These are phyloP conservation scores for Aspergillus hancockii DNA, from an alignment of 495 filamentous ascomycete genomes.

Conservation along the genomic window DNA sequence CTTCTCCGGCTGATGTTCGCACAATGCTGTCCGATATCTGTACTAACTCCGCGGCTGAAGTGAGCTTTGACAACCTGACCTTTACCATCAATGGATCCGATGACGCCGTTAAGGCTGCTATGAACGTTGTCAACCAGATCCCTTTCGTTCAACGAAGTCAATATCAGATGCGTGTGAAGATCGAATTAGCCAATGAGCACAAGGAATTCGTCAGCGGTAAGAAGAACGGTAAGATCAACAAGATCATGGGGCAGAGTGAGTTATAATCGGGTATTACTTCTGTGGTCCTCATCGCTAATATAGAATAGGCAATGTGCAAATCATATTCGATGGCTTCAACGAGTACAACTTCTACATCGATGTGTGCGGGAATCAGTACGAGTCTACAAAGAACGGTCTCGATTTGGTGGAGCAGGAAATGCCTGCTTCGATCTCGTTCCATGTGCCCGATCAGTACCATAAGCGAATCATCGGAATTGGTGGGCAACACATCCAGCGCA, in stretches of 20 bases:
- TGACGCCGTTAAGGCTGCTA: constrained; percentile 88
- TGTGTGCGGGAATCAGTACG: constrained; percentile 86
- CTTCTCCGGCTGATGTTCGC: constrained; percentile 73
- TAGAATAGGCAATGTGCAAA: constrained; percentile 82
- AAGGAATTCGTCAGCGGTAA: constrained; percentile 99
- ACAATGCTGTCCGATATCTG: constrained; percentile 94
- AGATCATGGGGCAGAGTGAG: constrained; percentile 97
- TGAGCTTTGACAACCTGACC: constrained; percentile 88
- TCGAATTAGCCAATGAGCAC: constrained; percentile 98
- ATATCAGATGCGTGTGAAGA: constrained; percentile 94
- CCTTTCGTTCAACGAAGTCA: constrained; percentile 83
- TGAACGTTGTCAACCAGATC: constrained; percentile 89
- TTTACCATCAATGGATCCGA: constrained; percentile 95
- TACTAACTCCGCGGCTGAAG: constrained; percentile 91
- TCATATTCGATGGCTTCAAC: constrained; percentile 97
- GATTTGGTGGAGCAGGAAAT: constrained; percentile 97
- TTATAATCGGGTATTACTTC: neutral
- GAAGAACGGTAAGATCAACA: constrained; percentile 99
- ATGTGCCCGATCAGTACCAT: constrained; percentile 99
- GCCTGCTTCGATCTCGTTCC: constrained; percentile 98
- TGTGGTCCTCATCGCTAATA: neutral
- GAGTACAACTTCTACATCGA: constrained; percentile 99
- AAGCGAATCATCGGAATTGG: constrained; percentile 99
- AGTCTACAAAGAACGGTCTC: constrained; percentile 87
- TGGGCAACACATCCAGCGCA: constrained; percentile 97